Evolutionary conservation across 768 basidiomycete genomes (phyloP).

Genomic region (Neoboletus magnificus): DNA sequence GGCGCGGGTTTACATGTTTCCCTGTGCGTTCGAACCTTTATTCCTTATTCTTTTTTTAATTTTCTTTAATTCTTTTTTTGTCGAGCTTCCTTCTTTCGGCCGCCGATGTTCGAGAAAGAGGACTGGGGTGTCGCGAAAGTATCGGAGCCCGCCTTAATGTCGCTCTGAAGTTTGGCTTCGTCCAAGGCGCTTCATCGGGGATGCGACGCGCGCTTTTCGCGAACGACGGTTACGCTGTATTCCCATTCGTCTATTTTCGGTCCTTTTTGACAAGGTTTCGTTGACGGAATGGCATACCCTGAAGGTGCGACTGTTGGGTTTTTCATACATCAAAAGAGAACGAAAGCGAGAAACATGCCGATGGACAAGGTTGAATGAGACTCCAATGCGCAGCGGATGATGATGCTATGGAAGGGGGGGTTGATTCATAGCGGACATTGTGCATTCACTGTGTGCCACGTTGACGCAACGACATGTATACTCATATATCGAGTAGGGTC

Average conservation of each 20-base stretch:
- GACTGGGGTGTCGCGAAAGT: conserved; percentile 3
- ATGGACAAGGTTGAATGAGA: background rate
- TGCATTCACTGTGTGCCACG: background rate
- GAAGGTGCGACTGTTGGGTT: background rate
- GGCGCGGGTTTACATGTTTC: background rate
- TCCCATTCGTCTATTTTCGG: background rate
- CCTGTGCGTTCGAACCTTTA: background rate
- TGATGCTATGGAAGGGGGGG: background rate
- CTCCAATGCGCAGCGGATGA: background rate
- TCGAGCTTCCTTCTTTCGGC: background rate
- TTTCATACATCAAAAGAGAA: background rate
- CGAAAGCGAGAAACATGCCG: background rate
- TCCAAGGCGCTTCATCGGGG: conserved; percentile 1
- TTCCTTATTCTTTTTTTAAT: background rate
- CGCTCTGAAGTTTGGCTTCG: background rate
- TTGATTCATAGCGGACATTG: background rate
- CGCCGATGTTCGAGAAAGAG: no score
- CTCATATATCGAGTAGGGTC: no score
- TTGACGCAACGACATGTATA: background rate
- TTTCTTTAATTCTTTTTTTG: no score
- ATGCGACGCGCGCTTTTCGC: background rate
- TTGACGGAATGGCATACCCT: background rate
- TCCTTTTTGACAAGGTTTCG: background rate
- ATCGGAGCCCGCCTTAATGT: no score
- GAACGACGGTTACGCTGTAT: background rate